Percentiles rank a stretch among this genome's conserved stretches.
phyloP scores from a whole-genome alignment of 768 basidiomycete species.

The Russula ochroleuca region DNA sequence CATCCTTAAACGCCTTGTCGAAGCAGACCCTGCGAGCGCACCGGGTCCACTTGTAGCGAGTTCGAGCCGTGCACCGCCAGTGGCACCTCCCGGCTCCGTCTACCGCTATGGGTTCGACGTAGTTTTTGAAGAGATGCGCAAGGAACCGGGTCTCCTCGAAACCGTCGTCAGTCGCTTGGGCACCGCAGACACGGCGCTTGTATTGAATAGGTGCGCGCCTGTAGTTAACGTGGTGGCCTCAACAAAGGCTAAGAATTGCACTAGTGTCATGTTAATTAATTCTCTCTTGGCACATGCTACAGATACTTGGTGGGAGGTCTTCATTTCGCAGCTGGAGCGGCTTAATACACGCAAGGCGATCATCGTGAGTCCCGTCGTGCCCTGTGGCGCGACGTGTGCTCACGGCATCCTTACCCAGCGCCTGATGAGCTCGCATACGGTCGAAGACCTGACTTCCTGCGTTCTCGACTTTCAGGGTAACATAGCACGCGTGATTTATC shows the following conservation, averaged over 20 bases:
- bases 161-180: conserved; percentile 77
- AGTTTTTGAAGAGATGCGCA: conserved; percentile 79
- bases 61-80: conserved; percentile 54
- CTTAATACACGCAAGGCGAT: conserved; percentile 79
- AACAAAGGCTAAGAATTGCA: conserved; percentile 16
- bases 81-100: conserved; percentile 60
- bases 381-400: conserved; percentile 13
- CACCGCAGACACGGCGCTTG: conserved; percentile 82
- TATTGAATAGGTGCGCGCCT: conserved; percentile 61
- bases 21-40: conserved; percentile 71
- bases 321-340: conserved; percentile 67
- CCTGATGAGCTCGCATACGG: conserved; percentile 76
- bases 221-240: conserved; percentile 20
- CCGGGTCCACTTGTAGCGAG: conserved; percentile 55
- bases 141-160: conserved; percentile 64
- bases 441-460: conserved; percentile 77
- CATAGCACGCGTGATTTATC: conserved; percentile 70
- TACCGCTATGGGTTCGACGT: conserved; percentile 81
- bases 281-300: conserved; percentile 77
- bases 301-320: conserved; percentile 73
- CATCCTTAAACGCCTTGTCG: conserved; percentile 84
- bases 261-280: conserved; percentile 86
- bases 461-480: conserved; percentile 88
- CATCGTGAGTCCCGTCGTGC: conserved; percentile 48
- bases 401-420: conserved; percentile 42